phyloP scores from a whole-genome alignment of 2,329 filamentous ascomycete species.

The Coniochaeta ligniaria region DNA sequence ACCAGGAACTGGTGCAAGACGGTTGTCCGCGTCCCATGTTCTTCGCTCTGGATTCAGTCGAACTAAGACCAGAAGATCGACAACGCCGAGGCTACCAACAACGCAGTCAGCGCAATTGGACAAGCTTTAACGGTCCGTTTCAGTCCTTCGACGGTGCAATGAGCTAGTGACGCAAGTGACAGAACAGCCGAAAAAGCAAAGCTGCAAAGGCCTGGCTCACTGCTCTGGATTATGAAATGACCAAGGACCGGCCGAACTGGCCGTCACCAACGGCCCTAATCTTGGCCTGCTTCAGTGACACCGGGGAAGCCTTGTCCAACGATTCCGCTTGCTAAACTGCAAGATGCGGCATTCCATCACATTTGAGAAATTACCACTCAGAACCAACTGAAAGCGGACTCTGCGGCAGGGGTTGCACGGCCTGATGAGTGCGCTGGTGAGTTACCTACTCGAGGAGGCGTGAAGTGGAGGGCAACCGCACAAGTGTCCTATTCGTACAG shows the following conservation, averaged over 20 bases:
- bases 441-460: no score
- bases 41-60: neutral
- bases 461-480: no score
- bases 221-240: neutral
- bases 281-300: neutral
- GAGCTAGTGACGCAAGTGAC: neutral
- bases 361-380: neutral
- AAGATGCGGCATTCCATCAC: neutral
- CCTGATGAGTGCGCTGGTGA: no score
- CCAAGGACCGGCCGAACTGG: neutral
- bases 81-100: neutral
- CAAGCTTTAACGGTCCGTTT: neutral
- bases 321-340: neutral
- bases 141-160: neutral
- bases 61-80: neutral
- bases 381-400: neutral
- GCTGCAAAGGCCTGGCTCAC: no score
- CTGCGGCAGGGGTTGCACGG: neutral
- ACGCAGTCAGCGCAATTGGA: neutral
- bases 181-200: neutral
- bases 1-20: neutral
- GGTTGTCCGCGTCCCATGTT: neutral
- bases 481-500: no score
- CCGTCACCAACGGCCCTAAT: neutral
- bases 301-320: neutral